Percentiles rank a stretch among this genome's conserved stretches.
phyloP scores from a whole-genome alignment of 257 asterid species.

The Lavandula angustifolia region DNA sequence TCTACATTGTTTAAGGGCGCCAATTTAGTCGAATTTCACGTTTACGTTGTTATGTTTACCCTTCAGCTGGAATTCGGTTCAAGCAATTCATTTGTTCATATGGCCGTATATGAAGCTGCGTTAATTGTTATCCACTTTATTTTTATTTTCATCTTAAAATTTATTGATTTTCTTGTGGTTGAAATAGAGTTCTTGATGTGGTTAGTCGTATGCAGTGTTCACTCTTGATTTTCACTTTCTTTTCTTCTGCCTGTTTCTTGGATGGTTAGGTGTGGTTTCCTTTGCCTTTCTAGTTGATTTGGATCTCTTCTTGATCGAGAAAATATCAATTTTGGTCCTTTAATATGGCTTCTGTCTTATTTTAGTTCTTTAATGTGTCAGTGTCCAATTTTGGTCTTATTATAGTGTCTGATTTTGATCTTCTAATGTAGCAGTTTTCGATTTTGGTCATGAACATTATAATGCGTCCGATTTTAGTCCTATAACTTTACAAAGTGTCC shows the following conservation, averaged over 20 bases:
- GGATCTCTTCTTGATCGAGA: conserved; percentile 8
- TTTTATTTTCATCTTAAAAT: neutral
- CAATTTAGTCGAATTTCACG: conserved; percentile 9
- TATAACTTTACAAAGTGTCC: too few species aligned
- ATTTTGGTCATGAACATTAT: too few species aligned
- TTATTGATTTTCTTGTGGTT: conserved; percentile 18
- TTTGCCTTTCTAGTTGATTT: neutral
- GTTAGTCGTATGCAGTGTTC: too few species aligned
- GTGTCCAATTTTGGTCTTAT: too few species aligned
- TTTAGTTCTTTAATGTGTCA: too few species aligned
- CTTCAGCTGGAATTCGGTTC: conserved; percentile 12
- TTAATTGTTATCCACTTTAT: neutral
- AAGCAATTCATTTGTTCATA: neutral
- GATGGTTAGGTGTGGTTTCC: neutral
- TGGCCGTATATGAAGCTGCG: neutral
- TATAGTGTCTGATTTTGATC: too few species aligned
- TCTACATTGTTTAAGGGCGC: neutral
- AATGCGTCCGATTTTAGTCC: too few species aligned
- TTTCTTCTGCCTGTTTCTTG: neutral
- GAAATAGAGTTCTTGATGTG: conserved; percentile 1
- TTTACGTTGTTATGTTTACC: conserved; percentile 3
- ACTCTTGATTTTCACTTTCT: neutral
- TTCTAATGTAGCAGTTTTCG: too few species aligned
- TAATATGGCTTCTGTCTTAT: too few species aligned
- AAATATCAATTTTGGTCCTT: too few species aligned